Conservation (phyloP, 768 basidiomycete species). For the Trametes meyenii region DNA sequence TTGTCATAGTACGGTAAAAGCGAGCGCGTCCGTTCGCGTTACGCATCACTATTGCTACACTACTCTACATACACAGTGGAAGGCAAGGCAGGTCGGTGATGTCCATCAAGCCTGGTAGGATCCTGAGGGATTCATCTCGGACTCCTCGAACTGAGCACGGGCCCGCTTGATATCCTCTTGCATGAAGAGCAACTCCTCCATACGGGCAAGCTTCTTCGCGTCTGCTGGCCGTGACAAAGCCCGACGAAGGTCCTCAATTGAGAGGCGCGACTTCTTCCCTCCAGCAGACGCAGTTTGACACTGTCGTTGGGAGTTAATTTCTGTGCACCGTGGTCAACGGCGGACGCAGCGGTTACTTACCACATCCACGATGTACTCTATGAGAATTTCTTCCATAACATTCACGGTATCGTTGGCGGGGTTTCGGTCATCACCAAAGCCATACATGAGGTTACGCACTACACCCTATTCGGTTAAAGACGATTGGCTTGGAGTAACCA, state of each 20-base stretch:
- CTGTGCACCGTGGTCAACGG: not conserved
- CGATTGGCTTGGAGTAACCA: not conserved
- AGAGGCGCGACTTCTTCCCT: slow-evolving; percentile 71
- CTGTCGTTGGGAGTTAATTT: slow-evolving; percentile 38
- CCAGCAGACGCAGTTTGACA: slow-evolving; percentile 74
- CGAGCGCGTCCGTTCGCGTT: not conserved
- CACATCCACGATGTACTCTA: slow-evolving; percentile 89
- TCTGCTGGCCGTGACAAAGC: slow-evolving; percentile 84
- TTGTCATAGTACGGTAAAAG: not conserved
- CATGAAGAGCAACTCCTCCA: slow-evolving; percentile 93
- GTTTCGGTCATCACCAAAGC: slow-evolving; percentile 90
- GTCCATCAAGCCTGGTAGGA: slow-evolving; percentile 39
- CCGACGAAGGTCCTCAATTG: slow-evolving; percentile 83
- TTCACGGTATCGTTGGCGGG: slow-evolving; percentile 86
- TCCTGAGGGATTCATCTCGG: slow-evolving; percentile 48
- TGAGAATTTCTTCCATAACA: slow-evolving; percentile 92
- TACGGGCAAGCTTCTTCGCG: slow-evolving; percentile 86
- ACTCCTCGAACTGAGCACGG: slow-evolving; percentile 72
- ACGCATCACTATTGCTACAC: not conserved
- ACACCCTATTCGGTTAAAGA: slow-evolving; percentile 5
- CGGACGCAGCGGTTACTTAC: slow-evolving; percentile 51
- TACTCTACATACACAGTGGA: slow-evolving; percentile 10
- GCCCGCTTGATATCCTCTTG: slow-evolving; percentile 93
- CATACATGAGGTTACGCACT: slow-evolving; percentile 91
- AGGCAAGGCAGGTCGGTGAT: not conserved